These are phyloP conservation scores for Sporisorium reilianum DNA, from an alignment of 1,284 basidiomycete species.

Conservation along the genomic window DNA sequence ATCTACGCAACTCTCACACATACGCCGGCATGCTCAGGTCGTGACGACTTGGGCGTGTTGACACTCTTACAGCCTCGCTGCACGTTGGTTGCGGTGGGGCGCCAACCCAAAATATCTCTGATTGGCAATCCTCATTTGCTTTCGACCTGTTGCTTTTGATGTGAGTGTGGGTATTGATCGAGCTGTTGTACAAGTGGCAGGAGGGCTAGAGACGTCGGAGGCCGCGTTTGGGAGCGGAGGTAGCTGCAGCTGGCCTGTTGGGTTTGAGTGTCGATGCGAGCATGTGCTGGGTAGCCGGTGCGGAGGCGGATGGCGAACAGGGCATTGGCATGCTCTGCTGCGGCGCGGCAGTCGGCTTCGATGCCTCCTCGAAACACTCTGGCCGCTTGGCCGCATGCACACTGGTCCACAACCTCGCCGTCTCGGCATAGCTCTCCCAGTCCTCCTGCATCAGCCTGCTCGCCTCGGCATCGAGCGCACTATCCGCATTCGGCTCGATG, in stretches of 20 bases:
- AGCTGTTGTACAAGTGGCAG: not conserved
- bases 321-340: not conserved
- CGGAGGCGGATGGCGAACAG: conserved; percentile 6
- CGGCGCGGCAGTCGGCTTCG: not conserved
- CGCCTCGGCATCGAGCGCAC: conserved; percentile 92
- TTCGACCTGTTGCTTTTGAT: conserved; percentile 21
- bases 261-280: not conserved
- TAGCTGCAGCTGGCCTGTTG: conserved; percentile 3
- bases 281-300: not conserved
- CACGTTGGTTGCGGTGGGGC: not conserved
- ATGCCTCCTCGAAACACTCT: conserved; percentile 6
- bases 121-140: conserved; percentile 36
- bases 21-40: not conserved
- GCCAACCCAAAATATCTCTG: conserved; percentile 26
- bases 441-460: conserved; percentile 87
- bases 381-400: conserved; percentile 78
- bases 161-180: conserved; percentile 4
- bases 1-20: conserved; percentile 1
- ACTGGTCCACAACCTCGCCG: conserved; percentile 83
- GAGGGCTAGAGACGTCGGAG: conserved; percentile 35
- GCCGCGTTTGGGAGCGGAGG: conserved; percentile 41
- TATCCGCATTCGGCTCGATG: conserved; percentile 95
- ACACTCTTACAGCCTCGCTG: not conserved
- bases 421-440: conserved; percentile 81
- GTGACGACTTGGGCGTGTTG: conserved; percentile 1